phyloP scores from a whole-genome alignment of 345 rosid genomes.

The Salix exigua region DNA sequence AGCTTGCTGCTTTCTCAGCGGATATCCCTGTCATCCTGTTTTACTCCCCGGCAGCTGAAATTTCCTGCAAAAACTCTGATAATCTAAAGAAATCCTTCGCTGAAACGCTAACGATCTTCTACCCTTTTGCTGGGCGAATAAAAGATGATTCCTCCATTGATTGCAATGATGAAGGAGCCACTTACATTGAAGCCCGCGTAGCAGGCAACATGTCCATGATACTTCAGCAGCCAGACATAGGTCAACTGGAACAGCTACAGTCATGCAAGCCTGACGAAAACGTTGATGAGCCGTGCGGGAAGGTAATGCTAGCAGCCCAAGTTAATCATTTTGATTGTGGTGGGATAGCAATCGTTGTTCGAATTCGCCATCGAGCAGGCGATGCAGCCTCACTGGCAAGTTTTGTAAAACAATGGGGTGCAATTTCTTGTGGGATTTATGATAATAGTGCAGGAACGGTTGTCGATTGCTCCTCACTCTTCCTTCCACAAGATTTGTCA shows the following conservation, averaged over 20 bases:
- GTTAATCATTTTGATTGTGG: slow-evolving; percentile 19
- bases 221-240: background rate
- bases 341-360: slow-evolving; percentile 10
- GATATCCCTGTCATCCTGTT: background rate
- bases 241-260: background rate
- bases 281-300: background rate
- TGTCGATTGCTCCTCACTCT: slow-evolving; percentile 17
- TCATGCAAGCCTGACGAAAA: background rate
- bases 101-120: background rate
- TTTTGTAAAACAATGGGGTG: slow-evolving; percentile 16
- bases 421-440: background rate
- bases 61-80: background rate
- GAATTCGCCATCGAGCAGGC: slow-evolving; percentile 12
- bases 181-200: background rate
- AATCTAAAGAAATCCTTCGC: slow-evolving; percentile 8
- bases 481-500: slow-evolving; percentile 19
- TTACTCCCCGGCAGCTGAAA: background rate
- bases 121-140: slow-evolving; percentile 11
- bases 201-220: slow-evolving; percentile 5
- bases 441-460: background rate
- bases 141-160: background rate
- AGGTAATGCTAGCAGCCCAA: slow-evolving; percentile 2
- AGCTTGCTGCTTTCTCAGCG: too few species aligned
- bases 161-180: slow-evolving; percentile 13
- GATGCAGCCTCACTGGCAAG: slow-evolving; percentile 10